A percentile compares a stretch with the other conserved stretches of the same genome.
phyloP scores from a whole-genome alignment of 225 moss, liverwort and hornwort species.

The Anthoceros angustus region DNA sequence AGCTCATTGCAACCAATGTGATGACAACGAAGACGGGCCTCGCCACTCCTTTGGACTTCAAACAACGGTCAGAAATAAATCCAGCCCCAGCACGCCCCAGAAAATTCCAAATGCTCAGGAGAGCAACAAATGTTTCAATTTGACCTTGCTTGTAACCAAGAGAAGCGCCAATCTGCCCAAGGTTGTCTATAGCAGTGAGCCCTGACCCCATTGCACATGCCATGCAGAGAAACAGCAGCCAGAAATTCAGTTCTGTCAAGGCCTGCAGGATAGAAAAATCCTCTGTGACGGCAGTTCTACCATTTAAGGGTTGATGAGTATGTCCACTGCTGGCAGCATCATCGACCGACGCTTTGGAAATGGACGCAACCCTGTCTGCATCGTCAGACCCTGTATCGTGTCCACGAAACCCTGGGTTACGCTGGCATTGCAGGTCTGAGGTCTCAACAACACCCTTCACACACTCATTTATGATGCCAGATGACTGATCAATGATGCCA shows the following conservation, averaged over 20 bases:
- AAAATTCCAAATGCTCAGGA: constrained; percentile 71
- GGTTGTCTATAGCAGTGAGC: constrained; percentile 49
- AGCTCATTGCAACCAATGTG: constrained; percentile 36
- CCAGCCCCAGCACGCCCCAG: constrained; percentile 48
- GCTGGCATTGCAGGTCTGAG: neutral
- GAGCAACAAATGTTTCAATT: constrained; percentile 33
- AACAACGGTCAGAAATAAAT: constrained; percentile 29
- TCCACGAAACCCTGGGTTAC: neutral
- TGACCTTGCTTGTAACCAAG: constrained; percentile 24
- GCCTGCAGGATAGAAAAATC: constrained; percentile 44
- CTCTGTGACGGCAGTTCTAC: constrained; percentile 24
- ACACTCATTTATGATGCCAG: neutral
- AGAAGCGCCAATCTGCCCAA: constrained; percentile 48
- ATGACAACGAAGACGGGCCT: constrained; percentile 26
- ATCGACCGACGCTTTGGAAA: neutral
- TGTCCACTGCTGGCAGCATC: neutral
- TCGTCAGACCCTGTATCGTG: neutral
- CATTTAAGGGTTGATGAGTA: neutral
- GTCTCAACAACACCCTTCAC: neutral
- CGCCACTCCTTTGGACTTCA: constrained; percentile 25
- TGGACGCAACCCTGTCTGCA: neutral
- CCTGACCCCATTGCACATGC: constrained; percentile 51
- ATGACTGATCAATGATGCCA: neutral
- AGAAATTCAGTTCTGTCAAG: constrained; percentile 31
- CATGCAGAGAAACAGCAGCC: constrained; percentile 46